Conservation (phyloP, 441 rosid species). For the Adansonia madagascariensis region DNA sequence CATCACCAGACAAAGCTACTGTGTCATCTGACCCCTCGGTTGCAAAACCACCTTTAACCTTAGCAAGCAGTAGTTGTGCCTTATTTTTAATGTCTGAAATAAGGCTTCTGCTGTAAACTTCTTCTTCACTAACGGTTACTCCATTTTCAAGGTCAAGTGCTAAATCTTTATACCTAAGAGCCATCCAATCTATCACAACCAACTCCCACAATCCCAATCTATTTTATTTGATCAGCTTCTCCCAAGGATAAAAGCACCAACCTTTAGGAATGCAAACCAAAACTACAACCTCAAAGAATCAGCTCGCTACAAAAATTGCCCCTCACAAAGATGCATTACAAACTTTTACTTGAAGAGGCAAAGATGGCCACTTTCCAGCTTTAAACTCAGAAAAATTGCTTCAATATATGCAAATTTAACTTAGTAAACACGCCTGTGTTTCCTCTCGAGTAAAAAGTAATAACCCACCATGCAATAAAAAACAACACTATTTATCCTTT, state of each 20-base stretch:
- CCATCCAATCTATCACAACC: slow-evolving; percentile 37
- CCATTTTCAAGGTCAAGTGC: slow-evolving; percentile 79
- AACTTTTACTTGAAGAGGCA: slow-evolving; percentile 32
- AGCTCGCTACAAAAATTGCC: slow-evolving; percentile 32
- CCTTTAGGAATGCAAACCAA: slow-evolving; percentile 3
- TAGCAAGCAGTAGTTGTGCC: slow-evolving; percentile 40
- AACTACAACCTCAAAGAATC: slow-evolving; percentile 19
- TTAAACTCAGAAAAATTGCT: slow-evolving; percentile 24
- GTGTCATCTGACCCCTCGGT: slow-evolving; percentile 38
- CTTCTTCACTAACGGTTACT: slow-evolving; percentile 32
- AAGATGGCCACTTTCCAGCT: slow-evolving; percentile 29
- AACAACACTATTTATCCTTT: not conserved
- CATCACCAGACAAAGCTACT: slow-evolving; percentile 33
- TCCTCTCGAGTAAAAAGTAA: not conserved
- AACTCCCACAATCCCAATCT: slow-evolving; percentile 21
- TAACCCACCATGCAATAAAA: not conserved
- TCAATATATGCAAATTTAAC: slow-evolving; percentile 23
- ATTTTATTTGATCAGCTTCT: slow-evolving; percentile 15
- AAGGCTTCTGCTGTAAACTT: slow-evolving; percentile 35
- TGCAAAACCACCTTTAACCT: slow-evolving; percentile 37
- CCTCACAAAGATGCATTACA: slow-evolving; percentile 12
- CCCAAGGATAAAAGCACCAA: slow-evolving; percentile 24
- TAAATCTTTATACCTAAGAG: slow-evolving; percentile 38
- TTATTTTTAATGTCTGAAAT: slow-evolving; percentile 34
- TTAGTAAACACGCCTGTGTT: slow-evolving; percentile 21